Evolutionary conservation across 768 basidiomycete genomes (phyloP).

Genomic region (Xerocomellus dryophilus): DNA sequence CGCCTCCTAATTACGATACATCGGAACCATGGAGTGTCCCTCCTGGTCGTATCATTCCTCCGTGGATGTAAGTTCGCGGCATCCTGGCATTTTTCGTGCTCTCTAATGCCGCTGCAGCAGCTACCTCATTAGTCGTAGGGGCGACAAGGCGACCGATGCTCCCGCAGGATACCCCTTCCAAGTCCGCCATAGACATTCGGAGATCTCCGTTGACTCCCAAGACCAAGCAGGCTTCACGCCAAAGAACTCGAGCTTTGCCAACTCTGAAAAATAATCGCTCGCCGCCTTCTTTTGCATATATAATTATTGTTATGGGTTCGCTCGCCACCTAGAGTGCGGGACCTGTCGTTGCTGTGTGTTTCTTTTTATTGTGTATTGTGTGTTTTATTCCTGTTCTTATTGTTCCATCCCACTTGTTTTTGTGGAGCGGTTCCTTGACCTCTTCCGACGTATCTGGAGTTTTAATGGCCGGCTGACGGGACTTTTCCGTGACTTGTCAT

Average conservation of each 20-base stretch:
- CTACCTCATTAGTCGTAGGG: constrained; percentile 22
- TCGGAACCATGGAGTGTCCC: constrained; percentile 72
- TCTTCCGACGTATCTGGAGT: constrained; percentile 7
- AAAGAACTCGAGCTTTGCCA: constrained; percentile 24
- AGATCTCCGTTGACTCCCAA: constrained; percentile 33
- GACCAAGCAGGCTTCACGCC: constrained; percentile 26
- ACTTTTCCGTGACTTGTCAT: not conserved
- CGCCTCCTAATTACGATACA: constrained; percentile 60
- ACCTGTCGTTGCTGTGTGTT: constrained; percentile 13
- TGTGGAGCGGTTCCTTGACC: not conserved
- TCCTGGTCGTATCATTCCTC: constrained; percentile 63
- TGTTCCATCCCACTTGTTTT: not conserved
- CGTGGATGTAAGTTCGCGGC: constrained; percentile 55
- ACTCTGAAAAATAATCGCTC: constrained; percentile 27
- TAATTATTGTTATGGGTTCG: constrained; percentile 5
- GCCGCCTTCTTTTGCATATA: not conserved
- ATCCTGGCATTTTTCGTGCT: not conserved
- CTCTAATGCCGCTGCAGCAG: constrained; percentile 19
- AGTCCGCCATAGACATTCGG: constrained; percentile 32
- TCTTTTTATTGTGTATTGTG: constrained; percentile 31
- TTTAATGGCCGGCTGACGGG: not conserved
- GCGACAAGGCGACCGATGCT: not conserved
- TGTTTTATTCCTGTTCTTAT: not conserved
- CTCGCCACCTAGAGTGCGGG: constrained; percentile 16
- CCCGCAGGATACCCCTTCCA: constrained; percentile 31